phyloP scores from a whole-genome alignment of 1,139 yeast species.

The Zygosaccharomyces sapae region DNA sequence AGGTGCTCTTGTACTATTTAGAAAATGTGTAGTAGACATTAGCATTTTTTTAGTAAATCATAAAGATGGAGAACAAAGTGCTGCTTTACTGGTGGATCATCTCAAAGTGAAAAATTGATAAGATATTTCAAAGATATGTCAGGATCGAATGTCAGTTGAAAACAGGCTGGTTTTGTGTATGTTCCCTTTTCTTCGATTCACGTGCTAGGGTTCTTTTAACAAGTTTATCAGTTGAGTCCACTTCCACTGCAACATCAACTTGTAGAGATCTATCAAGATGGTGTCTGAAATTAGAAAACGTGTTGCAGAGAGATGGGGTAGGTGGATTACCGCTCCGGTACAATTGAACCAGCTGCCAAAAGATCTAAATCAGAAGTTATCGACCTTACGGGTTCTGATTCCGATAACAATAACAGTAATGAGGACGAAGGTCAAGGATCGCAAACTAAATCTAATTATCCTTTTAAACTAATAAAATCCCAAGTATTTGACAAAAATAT shows the following conservation, averaged over 20 bases:
- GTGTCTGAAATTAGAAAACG: conserved; percentile 10
- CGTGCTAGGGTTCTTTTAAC: neutral
- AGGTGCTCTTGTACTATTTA: no score
- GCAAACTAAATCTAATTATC: conserved; percentile 8
- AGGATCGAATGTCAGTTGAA: no score
- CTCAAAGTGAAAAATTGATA: no score
- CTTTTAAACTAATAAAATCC: conserved; percentile 35
- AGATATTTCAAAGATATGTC: no score
- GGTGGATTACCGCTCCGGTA: conserved; percentile 11
- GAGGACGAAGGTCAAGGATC: neutral
- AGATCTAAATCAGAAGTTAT: conserved; percentile 12
- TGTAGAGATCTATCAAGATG: neutral
- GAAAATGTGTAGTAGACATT: no score
- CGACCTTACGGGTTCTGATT: conserved; percentile 15
- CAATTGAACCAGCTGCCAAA: conserved; percentile 3
- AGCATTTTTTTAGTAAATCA: no score
- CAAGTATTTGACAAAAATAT: conserved; percentile 28
- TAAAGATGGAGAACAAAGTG: no score
- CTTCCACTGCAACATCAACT: neutral
- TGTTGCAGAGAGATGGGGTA: conserved; percentile 15
- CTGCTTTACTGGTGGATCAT: no score
- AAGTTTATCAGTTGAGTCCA: neutral
- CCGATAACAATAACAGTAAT: conserved; percentile 3
- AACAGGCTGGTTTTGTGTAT: no score
- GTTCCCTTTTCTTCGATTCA: neutral